Base-by-base conservation (phyloP, 208 protist genomes). In the Crithidia mellificae region DNA sequence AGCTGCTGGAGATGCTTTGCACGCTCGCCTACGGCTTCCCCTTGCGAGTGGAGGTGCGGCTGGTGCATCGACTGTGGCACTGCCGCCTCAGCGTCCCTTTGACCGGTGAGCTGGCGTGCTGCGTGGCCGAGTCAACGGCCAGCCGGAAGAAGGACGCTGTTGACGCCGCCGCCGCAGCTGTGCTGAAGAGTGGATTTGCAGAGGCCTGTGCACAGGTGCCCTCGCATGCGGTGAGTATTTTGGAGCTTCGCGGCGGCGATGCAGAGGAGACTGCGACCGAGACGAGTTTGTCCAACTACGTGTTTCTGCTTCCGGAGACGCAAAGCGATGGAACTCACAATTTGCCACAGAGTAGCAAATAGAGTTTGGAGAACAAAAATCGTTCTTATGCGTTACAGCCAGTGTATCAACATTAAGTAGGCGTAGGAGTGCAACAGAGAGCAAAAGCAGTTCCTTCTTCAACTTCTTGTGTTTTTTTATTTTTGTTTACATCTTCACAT, bases 81-180 rank as follows among this genome's bases (percentile, higher is more conserved):
- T 90, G 83, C 54, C 73, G 73, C 29, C 22, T 94, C 29, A 82
- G 73, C 59, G 24, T 90, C 20, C 58, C 50, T 12, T 27, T 94
- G 20, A 75, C 56, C 44, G 70, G 68, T 0, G 68, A 83, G 20
- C 49, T 80, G 1, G 58, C 63, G 30, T 88, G 76, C 51, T 74
- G 62, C 29, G 56, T 94, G 30, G 72, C 55, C 8, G 51, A 63
- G 34, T 56, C 77, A 24, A 72, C 50, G 6, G 61, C 59, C 6
- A 36, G 27, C 2, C 76, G 78, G 2, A 89, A 94, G 65, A 85
- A 81, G 32, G 76, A 84, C 0, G 85, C 89, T 0, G 27, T 83
- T 12, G 80, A 87, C 29, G 69, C 49, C 5, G 83, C 81, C 3
- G 72, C 80, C 1, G 24, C 51, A 27, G 46, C 6, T 11, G 82